Evolutionary conservation across 2,329 filamentous ascomycete species (phyloP), one percentile per base, ranked within the genome.

Genomic region (Microdochium bolleyi): DNA sequence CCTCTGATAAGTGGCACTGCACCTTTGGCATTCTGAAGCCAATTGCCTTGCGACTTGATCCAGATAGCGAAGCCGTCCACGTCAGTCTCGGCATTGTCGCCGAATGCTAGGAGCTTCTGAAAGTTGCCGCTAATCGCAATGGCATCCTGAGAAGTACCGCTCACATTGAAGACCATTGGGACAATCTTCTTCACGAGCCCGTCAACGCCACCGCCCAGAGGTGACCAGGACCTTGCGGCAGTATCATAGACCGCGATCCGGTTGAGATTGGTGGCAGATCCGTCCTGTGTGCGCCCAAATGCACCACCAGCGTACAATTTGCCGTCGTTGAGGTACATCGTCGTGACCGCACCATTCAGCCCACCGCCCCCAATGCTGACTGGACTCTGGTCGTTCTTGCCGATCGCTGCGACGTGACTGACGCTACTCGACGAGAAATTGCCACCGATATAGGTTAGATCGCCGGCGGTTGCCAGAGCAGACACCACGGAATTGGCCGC

Each of bases 51-150:
- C 3, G 91, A 95, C 2, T 89, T 89, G 8, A 97, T 86, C 94
- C 94, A 99, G 37, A 97, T 77, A 14, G 90, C 92, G 62, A 99
- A 90, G 2, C 92, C 91, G 50, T 82, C 70, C 1, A 84, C 87
- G 9, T 78, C 62, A 25, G 85, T 76, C 10, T 83, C 79, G 7
- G 76, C 67, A 58, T 85, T 85, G 57, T 75, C 75, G 34, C 74
- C 82, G 60, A 90, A 92, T 0, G 78, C 80, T 25, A 85, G 78
- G 56, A 96, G 82, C 52, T 83, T 74, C 16, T 80, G 78, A 67
- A 99, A 99, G 55, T 83, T 77, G 5, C 94, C 94, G 49, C 85
- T 92, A 54, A 99, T 75, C 1, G 87, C 84, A 56, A 97, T 79
- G 22, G 87, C 89, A 13, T 81, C 79, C 65, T 96, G 89, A 0